These are phyloP conservation scores for Globisporangium paroecandrum DNA, from an alignment of 352 stramenopile genomes.

Conservation along the genomic window DNA sequence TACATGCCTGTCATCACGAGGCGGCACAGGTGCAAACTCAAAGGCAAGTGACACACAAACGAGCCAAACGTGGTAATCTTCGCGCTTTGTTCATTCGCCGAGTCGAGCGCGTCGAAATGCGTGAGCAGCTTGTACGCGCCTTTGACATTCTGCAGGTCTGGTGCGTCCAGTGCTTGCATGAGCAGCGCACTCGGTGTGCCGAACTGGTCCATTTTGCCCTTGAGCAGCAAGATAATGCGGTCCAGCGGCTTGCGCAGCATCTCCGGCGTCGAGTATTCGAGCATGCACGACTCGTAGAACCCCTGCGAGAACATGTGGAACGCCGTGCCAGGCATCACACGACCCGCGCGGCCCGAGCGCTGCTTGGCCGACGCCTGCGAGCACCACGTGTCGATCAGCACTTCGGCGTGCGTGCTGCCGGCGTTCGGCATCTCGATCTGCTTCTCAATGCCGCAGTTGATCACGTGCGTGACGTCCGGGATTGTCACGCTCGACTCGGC, in stretches of 20 bases:
- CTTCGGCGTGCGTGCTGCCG: conserved; percentile 57
- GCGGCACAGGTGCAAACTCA: conserved; percentile 72
- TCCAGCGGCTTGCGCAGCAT: conserved; percentile 81
- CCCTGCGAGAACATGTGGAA: conserved; percentile 87
- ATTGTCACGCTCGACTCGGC: conserved; percentile 97
- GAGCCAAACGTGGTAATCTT: conserved; percentile 71
- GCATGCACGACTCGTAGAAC: conserved; percentile 68
- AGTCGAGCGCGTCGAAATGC: conserved; percentile 67
- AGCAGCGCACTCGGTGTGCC: conserved; percentile 67
- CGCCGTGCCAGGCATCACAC: conserved; percentile 88
- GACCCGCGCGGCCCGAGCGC: conserved; percentile 86
- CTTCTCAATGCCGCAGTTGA: conserved; percentile 84
- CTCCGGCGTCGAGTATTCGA: conserved; percentile 78
- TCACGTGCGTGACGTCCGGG: conserved; percentile 89
- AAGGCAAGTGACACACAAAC: conserved; percentile 77
- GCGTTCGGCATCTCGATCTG: conserved; percentile 82
- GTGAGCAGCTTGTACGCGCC: conserved; percentile 77
- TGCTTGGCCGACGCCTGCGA: conserved; percentile 89
- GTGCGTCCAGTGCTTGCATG: conserved; percentile 59
- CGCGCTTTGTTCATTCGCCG: conserved; percentile 42
- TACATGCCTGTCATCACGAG: conserved; percentile 64
- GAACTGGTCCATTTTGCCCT: conserved; percentile 68
- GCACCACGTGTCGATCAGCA: conserved; percentile 90
- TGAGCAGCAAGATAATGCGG: conserved; percentile 75
- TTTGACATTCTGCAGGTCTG: conserved; percentile 63